These are phyloP conservation scores for Nepenthes gracilis DNA, from an alignment of 148 eudicot genomes.

Conservation along the genomic window DNA sequence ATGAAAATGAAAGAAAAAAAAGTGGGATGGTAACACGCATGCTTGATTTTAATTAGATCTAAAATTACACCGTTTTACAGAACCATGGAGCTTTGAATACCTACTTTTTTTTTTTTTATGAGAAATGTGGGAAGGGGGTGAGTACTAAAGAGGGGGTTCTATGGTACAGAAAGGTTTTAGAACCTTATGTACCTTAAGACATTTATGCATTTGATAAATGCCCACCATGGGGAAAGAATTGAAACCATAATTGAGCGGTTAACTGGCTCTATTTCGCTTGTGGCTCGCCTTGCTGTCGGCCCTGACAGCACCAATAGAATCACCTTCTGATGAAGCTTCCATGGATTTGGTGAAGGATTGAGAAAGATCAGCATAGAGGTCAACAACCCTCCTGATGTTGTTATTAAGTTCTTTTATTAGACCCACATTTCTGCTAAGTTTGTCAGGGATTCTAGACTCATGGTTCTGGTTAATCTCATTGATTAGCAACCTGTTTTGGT, in stretches of 20 bases:
- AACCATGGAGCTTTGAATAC: too few species aligned
- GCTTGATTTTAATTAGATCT: too few species aligned
- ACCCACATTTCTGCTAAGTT: slow-evolving; percentile 63
- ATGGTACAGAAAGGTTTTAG: too few species aligned
- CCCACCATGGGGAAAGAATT: too few species aligned
- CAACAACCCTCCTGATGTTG: slow-evolving; percentile 70
- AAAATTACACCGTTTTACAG: too few species aligned
- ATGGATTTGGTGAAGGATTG: slow-evolving; percentile 45
- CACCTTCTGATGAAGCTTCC: slow-evolving; percentile 68
- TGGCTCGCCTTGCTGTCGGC: slow-evolving; percentile 36
- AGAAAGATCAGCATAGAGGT: slow-evolving; percentile 69
- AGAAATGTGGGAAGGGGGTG: too few species aligned
- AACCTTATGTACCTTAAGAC: too few species aligned
- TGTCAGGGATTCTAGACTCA: slow-evolving; percentile 68
- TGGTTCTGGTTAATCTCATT: slow-evolving; percentile 83
- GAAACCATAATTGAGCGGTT: not conserved
- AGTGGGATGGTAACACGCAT: too few species aligned
- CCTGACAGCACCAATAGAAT: slow-evolving; percentile 40
- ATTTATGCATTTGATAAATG: too few species aligned
- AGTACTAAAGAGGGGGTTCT: too few species aligned
- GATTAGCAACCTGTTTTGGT: slow-evolving; percentile 66
- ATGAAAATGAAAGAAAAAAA: too few species aligned
- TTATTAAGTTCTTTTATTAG: slow-evolving; percentile 78
- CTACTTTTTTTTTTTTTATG: too few species aligned
- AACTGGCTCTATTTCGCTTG: slow-evolving; percentile 57